These are phyloP conservation scores for Tetrapisispora arboricola DNA, from an alignment of 805 yeast genomes.

Conservation along the genomic window DNA sequence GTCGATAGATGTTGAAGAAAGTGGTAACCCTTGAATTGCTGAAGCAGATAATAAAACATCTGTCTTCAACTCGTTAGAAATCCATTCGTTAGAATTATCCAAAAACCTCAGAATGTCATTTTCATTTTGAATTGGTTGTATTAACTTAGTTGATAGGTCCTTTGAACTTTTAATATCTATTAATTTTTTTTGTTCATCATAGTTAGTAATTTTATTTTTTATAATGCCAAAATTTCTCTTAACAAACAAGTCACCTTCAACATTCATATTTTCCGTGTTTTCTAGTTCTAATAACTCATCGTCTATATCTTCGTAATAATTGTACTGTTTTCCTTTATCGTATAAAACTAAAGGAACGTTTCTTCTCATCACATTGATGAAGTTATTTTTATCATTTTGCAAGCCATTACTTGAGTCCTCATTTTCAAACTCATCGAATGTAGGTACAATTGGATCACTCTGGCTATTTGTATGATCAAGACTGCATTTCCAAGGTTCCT, in stretches of 20 bases:
- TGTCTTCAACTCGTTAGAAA: slow-evolving; percentile 5
- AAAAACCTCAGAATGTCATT: slow-evolving; percentile 22
- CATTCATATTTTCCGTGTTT: slow-evolving; percentile 34
- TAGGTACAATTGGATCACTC: no score
- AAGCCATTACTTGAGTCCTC: no score
- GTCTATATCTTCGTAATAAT: slow-evolving; percentile 78
- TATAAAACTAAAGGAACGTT: slow-evolving; percentile 66
- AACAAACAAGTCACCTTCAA: slow-evolving; percentile 36
- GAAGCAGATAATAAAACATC: slow-evolving; percentile 5
- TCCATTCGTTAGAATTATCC: slow-evolving; percentile 17
- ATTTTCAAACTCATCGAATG: no score
- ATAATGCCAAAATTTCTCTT: slow-evolving; percentile 83
- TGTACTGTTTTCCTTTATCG: slow-evolving; percentile 55
- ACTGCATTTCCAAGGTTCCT: slow-evolving; percentile 41
- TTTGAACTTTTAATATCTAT: background rate
- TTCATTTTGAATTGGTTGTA: background rate
- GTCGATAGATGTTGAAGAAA: slow-evolving; percentile 1
- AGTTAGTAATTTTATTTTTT: slow-evolving; percentile 8
- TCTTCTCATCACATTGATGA: slow-evolving; percentile 32
- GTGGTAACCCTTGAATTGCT: slow-evolving; percentile 6
- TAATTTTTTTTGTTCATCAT: background rate
- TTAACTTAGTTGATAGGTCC: background rate
- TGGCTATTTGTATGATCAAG: no score
- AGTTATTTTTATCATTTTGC: no score
- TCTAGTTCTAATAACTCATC: slow-evolving; percentile 43